phyloP scores from a whole-genome alignment of 306 rosid species.

The Castanea crenata region DNA sequence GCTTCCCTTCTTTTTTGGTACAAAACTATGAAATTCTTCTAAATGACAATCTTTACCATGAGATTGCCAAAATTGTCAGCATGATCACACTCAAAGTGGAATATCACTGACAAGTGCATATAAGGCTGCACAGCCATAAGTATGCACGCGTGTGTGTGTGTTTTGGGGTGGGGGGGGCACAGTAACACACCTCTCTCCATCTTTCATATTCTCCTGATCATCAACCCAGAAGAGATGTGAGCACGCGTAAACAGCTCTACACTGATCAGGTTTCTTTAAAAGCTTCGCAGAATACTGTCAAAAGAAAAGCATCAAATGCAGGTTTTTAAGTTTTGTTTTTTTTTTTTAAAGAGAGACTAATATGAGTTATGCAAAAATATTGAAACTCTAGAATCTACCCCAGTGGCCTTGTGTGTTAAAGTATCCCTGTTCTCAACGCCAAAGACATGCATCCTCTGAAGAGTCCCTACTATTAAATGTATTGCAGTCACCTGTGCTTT shows the following conservation, averaged over 20 bases:
- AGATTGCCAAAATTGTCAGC: neutral
- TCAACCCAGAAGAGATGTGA: slow-evolving; percentile 95
- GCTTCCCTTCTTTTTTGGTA: too few relatives aligned
- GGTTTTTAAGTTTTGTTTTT: neutral
- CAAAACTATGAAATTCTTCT: too few relatives aligned
- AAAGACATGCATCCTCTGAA: slow-evolving; percentile 97
- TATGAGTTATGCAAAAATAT: slow-evolving; percentile 1
- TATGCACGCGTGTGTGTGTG: neutral
- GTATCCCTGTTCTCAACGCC: slow-evolving; percentile 99
- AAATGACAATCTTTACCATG: too few relatives aligned
- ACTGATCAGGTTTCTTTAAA: slow-evolving; percentile 93
- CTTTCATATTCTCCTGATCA: slow-evolving; percentile 84
- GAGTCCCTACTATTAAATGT: slow-evolving; percentile 95
- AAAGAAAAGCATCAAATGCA: slow-evolving; percentile 13
- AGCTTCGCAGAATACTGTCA: slow-evolving; percentile 94
- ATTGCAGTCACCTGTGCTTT: slow-evolving; percentile 92
- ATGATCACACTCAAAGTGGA: neutral
- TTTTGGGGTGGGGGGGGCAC: neutral
- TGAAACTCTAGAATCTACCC: slow-evolving; percentile 56
- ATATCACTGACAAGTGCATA: slow-evolving; percentile 1
- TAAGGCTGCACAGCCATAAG: slow-evolving; percentile 8
- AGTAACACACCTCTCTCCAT: slow-evolving; percentile 86
- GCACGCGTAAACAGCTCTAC: slow-evolving; percentile 92
- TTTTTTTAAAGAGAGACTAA: neutral
- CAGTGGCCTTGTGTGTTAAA: slow-evolving; percentile 99